phyloP scores from a whole-genome alignment of 129 eudicot species.

The Escallonia rubra region DNA sequence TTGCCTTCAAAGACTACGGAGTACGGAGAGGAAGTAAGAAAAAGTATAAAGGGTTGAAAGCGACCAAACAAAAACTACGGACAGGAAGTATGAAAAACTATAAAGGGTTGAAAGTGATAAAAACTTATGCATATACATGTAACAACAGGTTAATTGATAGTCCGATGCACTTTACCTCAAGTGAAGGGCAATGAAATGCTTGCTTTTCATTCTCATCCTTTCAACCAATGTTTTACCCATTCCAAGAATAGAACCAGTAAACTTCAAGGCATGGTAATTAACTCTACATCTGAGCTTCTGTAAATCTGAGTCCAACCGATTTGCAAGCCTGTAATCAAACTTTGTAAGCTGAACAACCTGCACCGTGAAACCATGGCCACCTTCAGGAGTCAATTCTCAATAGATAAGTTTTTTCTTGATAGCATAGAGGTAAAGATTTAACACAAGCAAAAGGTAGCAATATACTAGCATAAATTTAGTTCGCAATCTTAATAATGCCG shows the following conservation, averaged over 20 bases:
- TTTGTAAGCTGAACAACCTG: slow-evolving; percentile 73
- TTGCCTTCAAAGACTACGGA: too few relatives aligned
- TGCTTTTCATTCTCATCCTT: slow-evolving; percentile 73
- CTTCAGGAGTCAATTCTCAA: slow-evolving; percentile 3
- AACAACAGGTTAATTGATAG: background rate
- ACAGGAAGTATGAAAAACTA: background rate
- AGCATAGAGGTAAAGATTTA: too few relatives aligned
- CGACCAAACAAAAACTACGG: background rate
- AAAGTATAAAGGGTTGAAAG: background rate
- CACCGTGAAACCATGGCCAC: slow-evolving; percentile 5
- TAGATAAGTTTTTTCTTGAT: background rate
- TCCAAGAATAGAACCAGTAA: slow-evolving; percentile 54
- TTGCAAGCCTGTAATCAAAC: slow-evolving; percentile 70
- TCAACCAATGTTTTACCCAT: slow-evolving; percentile 63
- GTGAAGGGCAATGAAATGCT: slow-evolving; percentile 62
- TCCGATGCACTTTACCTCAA: slow-evolving; percentile 32
- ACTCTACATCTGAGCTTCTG: slow-evolving; percentile 81
- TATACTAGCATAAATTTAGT: too few relatives aligned
- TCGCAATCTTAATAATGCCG: too few relatives aligned
- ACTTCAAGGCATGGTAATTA: slow-evolving; percentile 67
- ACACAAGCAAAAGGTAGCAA: background rate
- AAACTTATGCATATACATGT: background rate
- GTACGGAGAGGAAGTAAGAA: background rate
- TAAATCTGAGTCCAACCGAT: slow-evolving; percentile 48
- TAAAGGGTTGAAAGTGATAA: background rate